Conservation (phyloP, 805 yeast species). For the Candida chauliodis region DNA sequence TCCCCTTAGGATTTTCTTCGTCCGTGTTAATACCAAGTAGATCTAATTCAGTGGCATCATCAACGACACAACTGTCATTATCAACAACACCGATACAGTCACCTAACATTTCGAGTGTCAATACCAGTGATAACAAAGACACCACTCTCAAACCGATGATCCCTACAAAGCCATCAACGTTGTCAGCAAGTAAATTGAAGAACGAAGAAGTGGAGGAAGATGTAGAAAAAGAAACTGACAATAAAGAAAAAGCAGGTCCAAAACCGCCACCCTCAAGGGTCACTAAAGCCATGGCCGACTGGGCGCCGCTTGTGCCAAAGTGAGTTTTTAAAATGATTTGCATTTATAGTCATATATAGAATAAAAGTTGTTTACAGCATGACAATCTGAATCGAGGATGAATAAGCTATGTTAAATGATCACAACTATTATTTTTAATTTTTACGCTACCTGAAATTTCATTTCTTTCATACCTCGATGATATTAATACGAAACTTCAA, state of each 20-base stretch:
- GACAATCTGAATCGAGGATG: too few relatives aligned
- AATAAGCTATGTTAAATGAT: too few relatives aligned
- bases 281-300: slow-evolving; percentile 35
- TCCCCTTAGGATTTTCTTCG: slow-evolving; percentile 33
- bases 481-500: slow-evolving; percentile 1
- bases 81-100: slow-evolving; percentile 7
- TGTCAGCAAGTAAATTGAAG: slow-evolving; percentile 15
- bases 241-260: slow-evolving; percentile 10
- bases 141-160: slow-evolving; percentile 28
- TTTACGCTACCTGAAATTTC: slow-evolving; percentile 1
- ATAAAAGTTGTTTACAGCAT: not conserved
- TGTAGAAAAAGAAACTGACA: slow-evolving; percentile 2
- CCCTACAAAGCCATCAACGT: slow-evolving; percentile 32
- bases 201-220: slow-evolving; percentile 1
- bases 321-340: slow-evolving; percentile 12
- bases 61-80: slow-evolving; percentile 21
- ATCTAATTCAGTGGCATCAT: slow-evolving; percentile 23
- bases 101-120: not conserved
- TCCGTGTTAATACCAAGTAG: slow-evolving; percentile 39
- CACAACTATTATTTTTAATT: too few relatives aligned
- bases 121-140: not conserved
- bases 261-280: slow-evolving; percentile 15
- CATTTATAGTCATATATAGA: not conserved
- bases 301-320: slow-evolving; percentile 52
- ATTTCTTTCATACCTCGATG: not conserved